phyloP scores from a whole-genome alignment of 1,284 basidiomycete species.

The Farysia itapuensis region DNA sequence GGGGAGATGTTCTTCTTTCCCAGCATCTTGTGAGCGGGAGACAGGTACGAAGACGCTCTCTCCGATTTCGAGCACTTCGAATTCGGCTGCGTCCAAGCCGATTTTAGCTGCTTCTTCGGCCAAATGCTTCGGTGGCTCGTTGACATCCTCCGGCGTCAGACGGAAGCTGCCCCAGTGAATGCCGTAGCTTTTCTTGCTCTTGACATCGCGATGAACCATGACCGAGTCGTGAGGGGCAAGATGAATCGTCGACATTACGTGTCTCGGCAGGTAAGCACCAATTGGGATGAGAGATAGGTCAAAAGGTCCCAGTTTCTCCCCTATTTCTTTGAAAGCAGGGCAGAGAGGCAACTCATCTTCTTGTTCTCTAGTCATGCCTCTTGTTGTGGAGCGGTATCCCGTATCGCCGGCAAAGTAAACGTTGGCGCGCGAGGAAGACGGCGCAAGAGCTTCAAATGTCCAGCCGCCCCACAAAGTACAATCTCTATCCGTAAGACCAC shows the following conservation, averaged over 20 bases:
- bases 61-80: constrained; percentile 33
- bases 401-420: constrained; percentile 50
- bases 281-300: constrained; percentile 46
- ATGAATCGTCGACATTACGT: constrained; percentile 41
- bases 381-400: constrained; percentile 33
- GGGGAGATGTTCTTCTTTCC: constrained; percentile 35
- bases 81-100: constrained; percentile 25
- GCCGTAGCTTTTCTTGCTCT: constrained; percentile 19
- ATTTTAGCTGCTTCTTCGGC: constrained; percentile 20
- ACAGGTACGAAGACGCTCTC: constrained; percentile 32
- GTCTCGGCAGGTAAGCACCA: constrained; percentile 50
- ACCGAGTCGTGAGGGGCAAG: constrained; percentile 44
- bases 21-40: background rate
- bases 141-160: constrained; percentile 44
- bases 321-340: constrained; percentile 50
- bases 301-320: constrained; percentile 44
- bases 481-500: constrained; percentile 26
- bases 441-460: constrained; percentile 23
- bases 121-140: constrained; percentile 38
- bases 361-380: constrained; percentile 23
- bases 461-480: constrained; percentile 48
- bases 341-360: constrained; percentile 38
- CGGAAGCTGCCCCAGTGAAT: constrained; percentile 49
- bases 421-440: constrained; percentile 11
- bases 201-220: constrained; percentile 35